Conservation (phyloP, 331 rosid species). For the Malus hybrid region DNA sequence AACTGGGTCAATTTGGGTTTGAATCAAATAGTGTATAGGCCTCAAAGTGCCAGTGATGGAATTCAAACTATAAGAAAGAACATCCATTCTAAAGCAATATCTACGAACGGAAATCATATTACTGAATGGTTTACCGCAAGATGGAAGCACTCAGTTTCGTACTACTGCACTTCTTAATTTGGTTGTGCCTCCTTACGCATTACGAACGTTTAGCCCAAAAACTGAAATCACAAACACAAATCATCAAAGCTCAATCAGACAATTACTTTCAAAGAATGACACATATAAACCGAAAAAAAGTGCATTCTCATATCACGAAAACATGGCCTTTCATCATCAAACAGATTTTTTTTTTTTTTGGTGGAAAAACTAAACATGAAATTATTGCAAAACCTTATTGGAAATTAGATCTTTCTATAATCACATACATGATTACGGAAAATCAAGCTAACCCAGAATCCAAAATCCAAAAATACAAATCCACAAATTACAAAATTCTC, state of each 20-base stretch:
- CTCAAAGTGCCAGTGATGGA: slow-evolving; percentile 2
- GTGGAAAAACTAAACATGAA: neutral
- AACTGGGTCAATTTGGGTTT: slow-evolving; percentile 2
- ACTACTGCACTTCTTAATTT: neutral
- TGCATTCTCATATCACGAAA: neutral
- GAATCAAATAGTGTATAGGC: slow-evolving; percentile 2
- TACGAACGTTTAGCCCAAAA: neutral
- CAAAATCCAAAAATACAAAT: neutral
- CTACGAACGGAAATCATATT: slow-evolving; percentile 29
- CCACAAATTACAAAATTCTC: neutral
- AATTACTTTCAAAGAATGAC: neutral
- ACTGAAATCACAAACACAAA: neutral
- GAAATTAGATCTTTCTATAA: too few relatives aligned
- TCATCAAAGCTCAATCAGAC: neutral
- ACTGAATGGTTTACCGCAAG: neutral
- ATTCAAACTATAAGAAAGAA: neutral
- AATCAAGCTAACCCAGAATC: neutral
- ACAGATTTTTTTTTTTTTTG: neutral
- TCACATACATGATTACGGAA: too few relatives aligned
- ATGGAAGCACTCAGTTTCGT: neutral
- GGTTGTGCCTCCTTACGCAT: slow-evolving; percentile 11
- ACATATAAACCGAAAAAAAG: neutral
- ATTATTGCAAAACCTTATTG: neutral
- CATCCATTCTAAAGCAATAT: slow-evolving; percentile 21
- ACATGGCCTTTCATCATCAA: neutral